These are phyloP conservation scores for Luzula sylvatica DNA, from an alignment of 176 grass and related monocot species.

Conservation along the genomic window DNA sequence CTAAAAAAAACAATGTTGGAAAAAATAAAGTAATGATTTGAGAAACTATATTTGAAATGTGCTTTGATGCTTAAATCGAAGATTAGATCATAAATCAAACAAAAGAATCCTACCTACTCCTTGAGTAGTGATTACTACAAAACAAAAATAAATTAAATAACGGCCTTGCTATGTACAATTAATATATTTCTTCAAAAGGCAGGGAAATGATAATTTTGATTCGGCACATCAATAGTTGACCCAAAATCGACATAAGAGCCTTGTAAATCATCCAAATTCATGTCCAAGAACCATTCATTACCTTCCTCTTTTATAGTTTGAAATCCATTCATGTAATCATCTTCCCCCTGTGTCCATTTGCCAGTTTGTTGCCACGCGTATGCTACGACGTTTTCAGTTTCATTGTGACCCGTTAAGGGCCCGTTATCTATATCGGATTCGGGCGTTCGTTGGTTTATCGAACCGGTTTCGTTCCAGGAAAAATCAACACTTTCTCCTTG, in stretches of 20 bases:
- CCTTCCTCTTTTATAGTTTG: conserved; percentile 26
- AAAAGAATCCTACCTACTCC: too few relatives aligned
- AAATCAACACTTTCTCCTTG: conserved; percentile 4
- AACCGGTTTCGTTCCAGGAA: conserved; percentile 30
- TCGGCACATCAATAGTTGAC: conserved; percentile 2
- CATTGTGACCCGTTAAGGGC: conserved; percentile 22
- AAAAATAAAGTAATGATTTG: too few relatives aligned
- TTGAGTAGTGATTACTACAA: too few relatives aligned
- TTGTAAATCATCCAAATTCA: conserved; percentile 61
- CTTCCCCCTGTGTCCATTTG: not conserved
- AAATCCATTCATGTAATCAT: conserved; percentile 7
- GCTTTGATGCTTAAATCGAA: too few relatives aligned
- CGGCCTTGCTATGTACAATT: too few relatives aligned
- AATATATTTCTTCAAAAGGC: conserved; percentile 11
- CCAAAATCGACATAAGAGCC: not conserved
- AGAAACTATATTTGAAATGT: too few relatives aligned
- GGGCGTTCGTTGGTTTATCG: conserved; percentile 30
- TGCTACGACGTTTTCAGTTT: not conserved
- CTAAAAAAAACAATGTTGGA: too few relatives aligned
- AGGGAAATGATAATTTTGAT: conserved; percentile 17
- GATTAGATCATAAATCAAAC: too few relatives aligned
- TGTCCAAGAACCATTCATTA: conserved; percentile 50
- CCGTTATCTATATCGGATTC: conserved; percentile 76
- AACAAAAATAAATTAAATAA: too few relatives aligned
- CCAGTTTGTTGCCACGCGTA: conserved; percentile 19